These are phyloP conservation scores for Suillus variegatus DNA, from an alignment of 768 basidiomycete species.

Conservation along the genomic window DNA sequence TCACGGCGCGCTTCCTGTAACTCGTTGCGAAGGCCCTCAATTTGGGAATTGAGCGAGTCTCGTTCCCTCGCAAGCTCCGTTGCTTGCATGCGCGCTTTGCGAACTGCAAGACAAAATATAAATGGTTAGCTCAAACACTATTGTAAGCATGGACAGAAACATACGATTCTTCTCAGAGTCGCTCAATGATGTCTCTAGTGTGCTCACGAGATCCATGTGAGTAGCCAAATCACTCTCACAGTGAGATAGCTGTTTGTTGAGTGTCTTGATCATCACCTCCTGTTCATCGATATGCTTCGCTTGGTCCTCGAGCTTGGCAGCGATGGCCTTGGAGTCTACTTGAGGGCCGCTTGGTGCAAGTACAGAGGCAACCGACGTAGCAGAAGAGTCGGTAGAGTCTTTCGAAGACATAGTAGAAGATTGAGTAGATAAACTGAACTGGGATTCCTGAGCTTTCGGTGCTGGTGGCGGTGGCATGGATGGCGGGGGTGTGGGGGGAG, in stretches of 20 bases:
- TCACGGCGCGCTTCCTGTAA: slow-evolving; percentile 79
- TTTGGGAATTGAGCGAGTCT: slow-evolving; percentile 66
- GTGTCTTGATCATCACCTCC: slow-evolving; percentile 88
- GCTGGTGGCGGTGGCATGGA: slow-evolving; percentile 85
- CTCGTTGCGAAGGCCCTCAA: slow-evolving; percentile 69
- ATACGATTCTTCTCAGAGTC: slow-evolving; percentile 92
- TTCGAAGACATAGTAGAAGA: slow-evolving; percentile 60
- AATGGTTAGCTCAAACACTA: slow-evolving; percentile 13
- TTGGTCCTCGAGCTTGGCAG: slow-evolving; percentile 68
- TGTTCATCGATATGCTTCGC: slow-evolving; percentile 79
- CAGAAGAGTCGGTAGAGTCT: slow-evolving; percentile 71
- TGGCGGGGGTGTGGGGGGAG: slow-evolving; percentile 81
- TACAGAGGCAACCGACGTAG: slow-evolving; percentile 55
- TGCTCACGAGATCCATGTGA: slow-evolving; percentile 87
- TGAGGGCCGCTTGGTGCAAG: slow-evolving; percentile 36
- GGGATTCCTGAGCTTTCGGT: slow-evolving; percentile 55
- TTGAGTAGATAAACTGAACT: slow-evolving; percentile 61
- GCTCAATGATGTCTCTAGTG: slow-evolving; percentile 81
- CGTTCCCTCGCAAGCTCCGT: slow-evolving; percentile 88
- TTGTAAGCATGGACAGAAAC: slow-evolving; percentile 33
- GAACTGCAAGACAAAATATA: slow-evolving; percentile 50
- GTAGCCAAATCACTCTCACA: slow-evolving; percentile 90
- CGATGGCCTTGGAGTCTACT: slow-evolving; percentile 54
- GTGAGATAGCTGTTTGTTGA: slow-evolving; percentile 92
- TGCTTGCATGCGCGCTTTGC: slow-evolving; percentile 92